These are phyloP conservation scores for Pichia californica DNA, from an alignment of 805 yeast species.

Conservation along the genomic window DNA sequence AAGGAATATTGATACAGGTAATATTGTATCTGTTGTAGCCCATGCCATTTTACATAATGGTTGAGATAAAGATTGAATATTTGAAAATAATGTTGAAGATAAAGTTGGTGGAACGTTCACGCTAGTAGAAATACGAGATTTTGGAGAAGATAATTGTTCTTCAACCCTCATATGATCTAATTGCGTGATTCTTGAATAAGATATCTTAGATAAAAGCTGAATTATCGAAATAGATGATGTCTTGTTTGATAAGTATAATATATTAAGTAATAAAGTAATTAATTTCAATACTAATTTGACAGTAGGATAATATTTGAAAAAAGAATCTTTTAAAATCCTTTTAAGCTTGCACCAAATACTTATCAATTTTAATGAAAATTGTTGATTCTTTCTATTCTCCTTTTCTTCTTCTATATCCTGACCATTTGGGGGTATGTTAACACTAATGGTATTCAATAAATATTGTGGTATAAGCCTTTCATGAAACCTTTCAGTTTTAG, in stretches of 20 bases:
- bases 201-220: constrained; percentile 54
- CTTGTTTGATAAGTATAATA: constrained; percentile 61
- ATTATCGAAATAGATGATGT: constrained; percentile 57
- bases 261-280: constrained; percentile 48
- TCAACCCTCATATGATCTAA: constrained; percentile 42
- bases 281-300: constrained; percentile 41
- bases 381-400: not conserved
- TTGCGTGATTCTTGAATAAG: constrained; percentile 55
- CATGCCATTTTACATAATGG: constrained; percentile 24
- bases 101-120: constrained; percentile 6
- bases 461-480: constrained; percentile 58
- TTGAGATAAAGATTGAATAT: constrained; percentile 1
- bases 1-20: constrained; percentile 77
- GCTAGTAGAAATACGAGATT: not conserved
- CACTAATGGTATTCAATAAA: constrained; percentile 32
- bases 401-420: not conserved
- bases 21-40: constrained; percentile 35
- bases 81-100: not conserved
- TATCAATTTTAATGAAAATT: not conserved
- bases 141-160: constrained; percentile 3
- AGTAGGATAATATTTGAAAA: constrained; percentile 58
- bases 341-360: not conserved
- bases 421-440: not conserved
- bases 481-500: constrained; percentile 58
- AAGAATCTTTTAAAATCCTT: constrained; percentile 24